A percentile compares a stretch with the other conserved stretches of the same genome.
Conservation (phyloP, 169 alveolate genomes). For the Plasmodium chabaudi region DNA sequence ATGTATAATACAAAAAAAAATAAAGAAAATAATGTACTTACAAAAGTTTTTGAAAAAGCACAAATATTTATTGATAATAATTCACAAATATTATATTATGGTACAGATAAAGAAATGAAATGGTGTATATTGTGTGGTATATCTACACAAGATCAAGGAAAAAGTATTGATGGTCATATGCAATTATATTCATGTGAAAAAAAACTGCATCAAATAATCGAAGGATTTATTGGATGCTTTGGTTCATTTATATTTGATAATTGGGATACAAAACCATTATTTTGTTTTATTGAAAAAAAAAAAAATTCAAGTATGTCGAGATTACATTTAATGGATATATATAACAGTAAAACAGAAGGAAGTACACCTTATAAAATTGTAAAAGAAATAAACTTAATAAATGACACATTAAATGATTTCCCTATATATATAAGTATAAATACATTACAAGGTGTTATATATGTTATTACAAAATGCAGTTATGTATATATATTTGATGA, state of each 20-base stretch:
- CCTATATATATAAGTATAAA: conserved; percentile 86
- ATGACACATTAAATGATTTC: conserved; percentile 81
- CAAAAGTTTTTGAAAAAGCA: conserved; percentile 91
- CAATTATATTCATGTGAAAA: conserved; percentile 94
- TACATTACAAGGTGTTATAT: conserved; percentile 88
- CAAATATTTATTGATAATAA: conserved; percentile 89
- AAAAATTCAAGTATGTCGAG: conserved; percentile 89
- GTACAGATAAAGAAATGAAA: conserved; percentile 89
- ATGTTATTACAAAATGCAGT: conserved; percentile 85
- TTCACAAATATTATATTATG: conserved; percentile 94
- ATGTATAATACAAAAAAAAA: conserved; percentile 78
- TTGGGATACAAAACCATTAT: conserved; percentile 81
- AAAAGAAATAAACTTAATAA: conserved; percentile 75
- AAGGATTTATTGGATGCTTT: conserved; percentile 96
- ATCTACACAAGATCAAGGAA: conserved; percentile 90
- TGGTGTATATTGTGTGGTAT: conserved; percentile 97
- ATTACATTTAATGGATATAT: conserved; percentile 95
- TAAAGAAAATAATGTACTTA: conserved; percentile 83
- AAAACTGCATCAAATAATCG: conserved; percentile 94
- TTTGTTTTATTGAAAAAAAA: conserved; percentile 96
- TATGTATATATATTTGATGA: conserved; percentile 83
- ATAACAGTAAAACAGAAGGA: conserved; percentile 77
- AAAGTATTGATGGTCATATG: conserved; percentile 94
- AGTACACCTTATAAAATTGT: conserved; percentile 81
- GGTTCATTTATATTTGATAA: conserved; percentile 91